phyloP scores from a whole-genome alignment of 225 moss, liverwort and hornwort genomes.

The Polytrichum commune region DNA sequence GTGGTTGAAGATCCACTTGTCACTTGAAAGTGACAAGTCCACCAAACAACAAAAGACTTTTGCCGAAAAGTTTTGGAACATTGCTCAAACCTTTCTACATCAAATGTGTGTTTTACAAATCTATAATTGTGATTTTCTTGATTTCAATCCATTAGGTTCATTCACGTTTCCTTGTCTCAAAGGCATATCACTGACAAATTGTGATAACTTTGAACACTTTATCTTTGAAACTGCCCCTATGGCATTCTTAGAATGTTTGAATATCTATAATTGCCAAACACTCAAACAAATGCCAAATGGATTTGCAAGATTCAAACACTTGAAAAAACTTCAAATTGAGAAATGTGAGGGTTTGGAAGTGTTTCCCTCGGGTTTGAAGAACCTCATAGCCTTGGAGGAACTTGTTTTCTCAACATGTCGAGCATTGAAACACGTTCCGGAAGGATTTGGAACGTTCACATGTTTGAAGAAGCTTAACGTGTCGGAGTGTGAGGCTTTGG shows the following conservation, averaged over 20 bases:
- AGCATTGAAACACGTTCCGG: background rate
- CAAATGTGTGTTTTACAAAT: background rate
- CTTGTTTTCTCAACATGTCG: background rate
- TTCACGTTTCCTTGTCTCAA: background rate
- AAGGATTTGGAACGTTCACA: no score
- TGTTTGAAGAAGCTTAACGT: no score
- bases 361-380: background rate
- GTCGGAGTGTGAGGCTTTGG: no score
- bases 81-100: background rate
- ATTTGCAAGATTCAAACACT: no score
- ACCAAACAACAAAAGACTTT: background rate
- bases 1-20: background rate
- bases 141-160: background rate
- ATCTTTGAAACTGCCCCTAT: background rate
- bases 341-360: background rate
- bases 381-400: background rate
- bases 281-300: accelerated
- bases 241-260: background rate
- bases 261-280: no score
- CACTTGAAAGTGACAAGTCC: background rate
- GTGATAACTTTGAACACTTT: background rate
- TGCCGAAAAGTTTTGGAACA: background rate
- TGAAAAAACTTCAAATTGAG: no score
- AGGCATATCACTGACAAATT: background rate
- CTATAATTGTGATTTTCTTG: background rate